Evolutionary conservation across 73 alveolate species (phyloP), one percentile per base, ranked within the genome.

Genomic region (Diophrys appendiculata): DNA sequence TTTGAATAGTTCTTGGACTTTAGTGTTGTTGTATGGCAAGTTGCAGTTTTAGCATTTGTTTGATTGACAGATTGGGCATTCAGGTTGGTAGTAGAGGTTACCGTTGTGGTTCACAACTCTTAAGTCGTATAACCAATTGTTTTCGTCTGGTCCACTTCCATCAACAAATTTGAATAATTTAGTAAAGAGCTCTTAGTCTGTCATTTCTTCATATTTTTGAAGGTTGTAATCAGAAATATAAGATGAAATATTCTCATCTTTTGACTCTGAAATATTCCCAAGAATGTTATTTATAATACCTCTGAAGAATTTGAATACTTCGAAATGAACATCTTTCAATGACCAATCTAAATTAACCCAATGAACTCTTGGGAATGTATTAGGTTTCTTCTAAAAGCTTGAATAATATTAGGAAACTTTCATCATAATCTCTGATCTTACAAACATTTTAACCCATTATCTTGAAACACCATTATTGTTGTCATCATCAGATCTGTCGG

Each of bases 31-130:
- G 64, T 71, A 73, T 2, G 90, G 90, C 13, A 81, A 34, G 0
- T 83, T 83, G 74, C 90, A 81, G 25, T 81, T 75, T 26, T 72
- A 78, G 68, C 90, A 81, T 55, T 75, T 72, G 28, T 35, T 72
- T 30, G 65, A 77, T 23, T 65, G 56, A 33, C 90, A 81, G 70
- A 55, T 73, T 2, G 65, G 79, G 52, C 90, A 81, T 11, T 72
- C 54, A 31, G 55, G 68, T 67, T 27, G 31, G 34, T 73, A 81
- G 71, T 60, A 23, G 11, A 23, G 18, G 11, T 23, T 23, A 0
- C 75, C 72, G 29, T 75, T 70, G 72, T 34, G 28, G 73, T 81
- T 81, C 74, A 53, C 65, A 2, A 81, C 28, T 60, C 80, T 81
- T 18, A 81, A 69, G 0, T 67, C 2, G 55, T 73, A 81, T 23